phyloP scores from a whole-genome alignment of 2,329 filamentous ascomycete genomes.

The Didymella glomerata region DNA sequence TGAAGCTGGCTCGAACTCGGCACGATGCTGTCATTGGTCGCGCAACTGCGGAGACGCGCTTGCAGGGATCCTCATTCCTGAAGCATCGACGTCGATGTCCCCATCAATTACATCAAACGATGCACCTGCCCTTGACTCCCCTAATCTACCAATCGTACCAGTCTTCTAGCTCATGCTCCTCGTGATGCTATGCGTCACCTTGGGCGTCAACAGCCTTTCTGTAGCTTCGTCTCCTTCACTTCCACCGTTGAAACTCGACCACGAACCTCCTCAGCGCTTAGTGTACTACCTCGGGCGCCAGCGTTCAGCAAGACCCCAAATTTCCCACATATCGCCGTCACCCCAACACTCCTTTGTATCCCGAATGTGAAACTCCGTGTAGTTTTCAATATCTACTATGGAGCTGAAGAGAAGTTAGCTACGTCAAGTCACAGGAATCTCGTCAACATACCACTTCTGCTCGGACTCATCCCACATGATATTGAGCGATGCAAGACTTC shows the following conservation, averaged over 20 bases:
- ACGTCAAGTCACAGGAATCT: not conserved
- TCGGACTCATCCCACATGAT: slow-evolving; percentile 9
- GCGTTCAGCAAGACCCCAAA: not conserved
- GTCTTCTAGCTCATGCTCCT: too few species aligned
- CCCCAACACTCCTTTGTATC: not conserved
- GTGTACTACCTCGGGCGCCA: too few species aligned
- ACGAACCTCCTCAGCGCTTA: too few species aligned
- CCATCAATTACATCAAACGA: not conserved
- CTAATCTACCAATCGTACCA: too few species aligned
- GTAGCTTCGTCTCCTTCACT: too few species aligned
- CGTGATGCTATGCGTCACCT: too few species aligned
- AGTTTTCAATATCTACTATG: slow-evolving; percentile 4
- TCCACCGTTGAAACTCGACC: too few species aligned
- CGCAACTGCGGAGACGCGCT: slow-evolving; percentile 22
- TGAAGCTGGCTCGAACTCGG: slow-evolving; percentile 25
- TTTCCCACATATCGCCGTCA: not conserved
- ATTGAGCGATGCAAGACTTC: too few species aligned
- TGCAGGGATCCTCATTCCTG: slow-evolving; percentile 1
- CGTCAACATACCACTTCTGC: not conserved
- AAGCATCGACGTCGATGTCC: not conserved
- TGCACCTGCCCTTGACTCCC: too few species aligned
- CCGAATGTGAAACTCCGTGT: not conserved
- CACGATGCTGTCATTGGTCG: slow-evolving; percentile 39
- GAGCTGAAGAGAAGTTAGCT: slow-evolving; percentile 2
- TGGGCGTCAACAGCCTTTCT: too few species aligned